phyloP scores from a whole-genome alignment of 192 early-diverging fungal genomes.

The Entrophospora sp. region DNA sequence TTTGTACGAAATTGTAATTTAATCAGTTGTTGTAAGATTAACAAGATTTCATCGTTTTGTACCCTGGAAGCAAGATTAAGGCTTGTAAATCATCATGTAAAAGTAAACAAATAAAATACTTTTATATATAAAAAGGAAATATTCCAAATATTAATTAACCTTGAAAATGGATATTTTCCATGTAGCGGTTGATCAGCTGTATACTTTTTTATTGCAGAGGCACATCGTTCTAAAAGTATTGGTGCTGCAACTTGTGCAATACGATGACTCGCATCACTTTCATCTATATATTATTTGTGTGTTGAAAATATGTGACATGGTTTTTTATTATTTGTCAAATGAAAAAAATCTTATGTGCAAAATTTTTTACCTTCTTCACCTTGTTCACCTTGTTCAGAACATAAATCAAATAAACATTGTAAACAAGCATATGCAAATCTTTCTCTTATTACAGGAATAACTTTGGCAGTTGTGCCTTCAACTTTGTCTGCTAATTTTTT shows the following conservation, averaged over 20 bases:
- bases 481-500: conserved; percentile 15
- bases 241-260: conserved; percentile 55
- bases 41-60: conserved; percentile 49
- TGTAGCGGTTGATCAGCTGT: conserved; percentile 54
- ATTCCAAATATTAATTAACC: conserved; percentile 40
- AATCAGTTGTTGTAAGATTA: conserved; percentile 41
- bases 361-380: conserved; percentile 26
- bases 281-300: too few relatives aligned
- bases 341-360: too few relatives aligned
- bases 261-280: conserved; percentile 34
- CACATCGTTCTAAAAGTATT: conserved; percentile 54
- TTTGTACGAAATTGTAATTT: conserved; percentile 39
- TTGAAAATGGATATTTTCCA: conserved; percentile 63
- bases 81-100: conserved; percentile 14
- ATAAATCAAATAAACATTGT: conserved; percentile 54
- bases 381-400: conserved; percentile 40
- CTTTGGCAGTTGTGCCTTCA: conserved; percentile 41
- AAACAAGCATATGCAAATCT: conserved; percentile 59
- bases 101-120: conserved; percentile 7
- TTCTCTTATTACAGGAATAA: conserved; percentile 54
- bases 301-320: too few relatives aligned
- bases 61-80: conserved; percentile 32
- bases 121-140: too few relatives aligned
- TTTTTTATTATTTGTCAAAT: too few relatives aligned
- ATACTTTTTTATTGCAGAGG: conserved; percentile 48